These are phyloP conservation scores for Coemansia sp. DNA, from an alignment of 192 early-diverging fungal species.

Conservation along the genomic window DNA sequence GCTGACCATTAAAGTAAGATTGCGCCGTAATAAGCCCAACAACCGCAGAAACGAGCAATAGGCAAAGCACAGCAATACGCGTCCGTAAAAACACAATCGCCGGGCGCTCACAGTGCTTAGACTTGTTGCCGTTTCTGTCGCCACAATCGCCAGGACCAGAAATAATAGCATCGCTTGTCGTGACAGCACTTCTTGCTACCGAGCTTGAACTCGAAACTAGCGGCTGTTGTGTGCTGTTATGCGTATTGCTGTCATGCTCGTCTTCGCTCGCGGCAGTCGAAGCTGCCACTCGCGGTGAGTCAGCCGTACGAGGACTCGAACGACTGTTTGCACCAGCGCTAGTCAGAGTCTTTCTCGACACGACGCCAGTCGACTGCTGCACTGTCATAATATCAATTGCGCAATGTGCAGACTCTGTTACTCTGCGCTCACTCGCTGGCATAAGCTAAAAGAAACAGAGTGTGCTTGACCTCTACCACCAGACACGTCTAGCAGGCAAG, in stretches of 20 bases:
- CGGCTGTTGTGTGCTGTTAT: constrained; percentile 1
- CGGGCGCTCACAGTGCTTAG: background rate
- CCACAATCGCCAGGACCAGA: background rate
- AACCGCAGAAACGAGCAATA: constrained; percentile 19
- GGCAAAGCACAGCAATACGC: constrained; percentile 11
- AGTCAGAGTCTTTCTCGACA: background rate
- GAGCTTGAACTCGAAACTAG: background rate
- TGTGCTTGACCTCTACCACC: background rate
- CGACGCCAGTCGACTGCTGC: constrained; percentile 9
- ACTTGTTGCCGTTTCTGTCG: background rate
- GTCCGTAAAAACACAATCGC: background rate
- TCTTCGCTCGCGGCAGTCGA: background rate
- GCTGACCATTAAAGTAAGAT: constrained; percentile 69
- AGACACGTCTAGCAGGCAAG: background rate
- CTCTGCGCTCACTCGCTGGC: constrained; percentile 20
- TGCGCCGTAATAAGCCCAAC: constrained; percentile 42
- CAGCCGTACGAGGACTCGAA: background rate
- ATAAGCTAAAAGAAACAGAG: constrained; percentile 17
- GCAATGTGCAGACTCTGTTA: constrained; percentile 26
- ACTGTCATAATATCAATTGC: constrained; percentile 39
- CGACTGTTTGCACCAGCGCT: background rate
- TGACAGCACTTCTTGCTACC: background rate
- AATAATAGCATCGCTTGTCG: background rate
- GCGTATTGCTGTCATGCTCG: background rate
- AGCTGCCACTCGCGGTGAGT: background rate